Conservation (phyloP, 2,329 filamentous ascomycete species). For the Chaetomium strumarium region DNA sequence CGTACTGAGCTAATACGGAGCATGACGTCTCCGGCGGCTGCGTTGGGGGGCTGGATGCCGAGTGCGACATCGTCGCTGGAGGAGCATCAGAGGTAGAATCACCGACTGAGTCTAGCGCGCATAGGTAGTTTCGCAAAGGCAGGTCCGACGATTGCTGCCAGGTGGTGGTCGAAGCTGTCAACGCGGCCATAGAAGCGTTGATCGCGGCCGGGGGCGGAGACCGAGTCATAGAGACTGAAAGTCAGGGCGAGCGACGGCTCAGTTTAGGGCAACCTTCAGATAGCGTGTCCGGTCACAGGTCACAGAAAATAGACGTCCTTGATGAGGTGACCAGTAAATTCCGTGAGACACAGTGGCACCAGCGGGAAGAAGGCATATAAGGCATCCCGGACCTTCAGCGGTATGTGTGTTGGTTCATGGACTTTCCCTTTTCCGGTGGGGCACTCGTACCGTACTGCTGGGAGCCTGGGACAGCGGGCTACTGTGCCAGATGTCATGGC, state of each 20-base stretch:
- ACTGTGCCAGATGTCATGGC: neutral
- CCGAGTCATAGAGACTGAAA: neutral
- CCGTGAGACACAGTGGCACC: too few relatives aligned
- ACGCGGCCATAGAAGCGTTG: neutral
- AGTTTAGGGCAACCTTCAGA: too few relatives aligned
- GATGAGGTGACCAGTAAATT: too few relatives aligned
- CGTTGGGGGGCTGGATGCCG: neutral
- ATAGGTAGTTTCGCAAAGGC: neutral
- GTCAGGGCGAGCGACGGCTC: too few relatives aligned
- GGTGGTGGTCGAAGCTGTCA: neutral
- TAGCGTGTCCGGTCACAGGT: too few relatives aligned
- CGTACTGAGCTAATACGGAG: constrained; percentile 7
- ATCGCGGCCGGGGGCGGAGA: neutral
- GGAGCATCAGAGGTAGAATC: neutral
- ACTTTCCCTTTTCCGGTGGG: too few relatives aligned
- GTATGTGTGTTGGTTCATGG: too few relatives aligned
- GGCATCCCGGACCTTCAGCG: too few relatives aligned
- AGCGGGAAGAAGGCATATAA: too few relatives aligned
- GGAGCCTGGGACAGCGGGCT: neutral
- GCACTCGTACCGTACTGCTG: neutral
- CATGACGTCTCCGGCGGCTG: neutral
- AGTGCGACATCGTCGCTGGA: neutral
- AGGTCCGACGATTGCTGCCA: neutral
- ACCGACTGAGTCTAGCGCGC: neutral
- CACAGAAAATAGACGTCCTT: too few relatives aligned